Percentiles rank a stretch among this genome's conserved stretches.
Evolutionary conservation across 2,329 filamentous ascomycete genomes (phyloP).

Genomic region (Colletotrichum endophyticum): DNA sequence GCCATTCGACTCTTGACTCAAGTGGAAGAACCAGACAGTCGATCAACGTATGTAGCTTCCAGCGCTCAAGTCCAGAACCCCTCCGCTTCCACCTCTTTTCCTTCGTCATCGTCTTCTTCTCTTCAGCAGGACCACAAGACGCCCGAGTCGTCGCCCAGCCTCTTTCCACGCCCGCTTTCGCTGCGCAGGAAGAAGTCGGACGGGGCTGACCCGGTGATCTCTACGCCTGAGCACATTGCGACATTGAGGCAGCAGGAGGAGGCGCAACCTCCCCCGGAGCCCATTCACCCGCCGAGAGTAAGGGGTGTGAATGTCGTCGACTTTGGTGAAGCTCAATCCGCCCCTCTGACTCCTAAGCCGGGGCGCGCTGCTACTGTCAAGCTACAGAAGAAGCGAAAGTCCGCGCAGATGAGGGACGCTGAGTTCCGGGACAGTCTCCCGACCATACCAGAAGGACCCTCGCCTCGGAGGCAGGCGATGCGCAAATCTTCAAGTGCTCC

Average conservation of each 20-base stretch:
- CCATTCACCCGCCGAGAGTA: background rate
- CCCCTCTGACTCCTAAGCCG: conserved; percentile 6
- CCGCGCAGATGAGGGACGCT: conserved; percentile 31
- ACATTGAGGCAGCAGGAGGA: conserved; percentile 44
- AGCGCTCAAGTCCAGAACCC: background rate
- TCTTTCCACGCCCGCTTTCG: conserved; percentile 26
- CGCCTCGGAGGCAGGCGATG: conserved; percentile 44
- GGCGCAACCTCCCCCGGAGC: conserved; percentile 12
- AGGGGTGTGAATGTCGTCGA: background rate
- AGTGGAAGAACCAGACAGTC: conserved; percentile 59
- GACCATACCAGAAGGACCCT: conserved; percentile 56
- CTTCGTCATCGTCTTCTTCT: conserved; percentile 13
- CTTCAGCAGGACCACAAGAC: conserved; percentile 19
- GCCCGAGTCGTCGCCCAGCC: conserved; percentile 21
- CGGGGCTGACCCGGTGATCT: conserved; percentile 25
- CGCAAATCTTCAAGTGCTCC: conserved; percentile 35
- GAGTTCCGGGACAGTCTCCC: conserved; percentile 48
- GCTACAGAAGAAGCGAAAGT: conserved; percentile 49
- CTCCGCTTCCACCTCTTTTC: background rate
- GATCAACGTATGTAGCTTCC: conserved; percentile 57
- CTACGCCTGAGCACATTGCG: conserved; percentile 39
- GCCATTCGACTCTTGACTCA: conserved; percentile 67
- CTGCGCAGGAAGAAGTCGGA: conserved; percentile 17
- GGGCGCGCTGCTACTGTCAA: conserved; percentile 47
- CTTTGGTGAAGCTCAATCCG: conserved; percentile 23